Conservation (phyloP, 83 land plant genomes). For the Picea mariana region DNA sequence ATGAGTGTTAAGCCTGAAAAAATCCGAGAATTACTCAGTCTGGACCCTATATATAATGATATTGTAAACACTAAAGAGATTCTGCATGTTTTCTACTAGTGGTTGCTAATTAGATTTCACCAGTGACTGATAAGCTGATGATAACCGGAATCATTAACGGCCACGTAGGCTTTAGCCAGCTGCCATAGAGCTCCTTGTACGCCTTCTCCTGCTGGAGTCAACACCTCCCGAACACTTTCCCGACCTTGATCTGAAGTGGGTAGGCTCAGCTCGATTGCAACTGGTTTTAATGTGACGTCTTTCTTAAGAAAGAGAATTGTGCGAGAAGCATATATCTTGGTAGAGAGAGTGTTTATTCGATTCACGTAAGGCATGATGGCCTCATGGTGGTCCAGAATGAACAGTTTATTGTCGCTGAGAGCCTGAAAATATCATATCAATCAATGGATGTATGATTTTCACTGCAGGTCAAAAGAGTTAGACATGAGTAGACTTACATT, state of each 20-base stretch:
- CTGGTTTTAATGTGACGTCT: conserved; percentile 52
- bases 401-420: conserved; percentile 19
- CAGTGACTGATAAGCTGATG: conserved; percentile 60
- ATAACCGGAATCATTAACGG: conserved; percentile 42
- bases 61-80: no score
- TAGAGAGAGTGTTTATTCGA: conserved; percentile 31
- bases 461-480: no score
- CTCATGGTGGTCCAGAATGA: conserved; percentile 56
- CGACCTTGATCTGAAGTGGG: conserved; percentile 24
- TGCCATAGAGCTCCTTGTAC: conserved; percentile 59
- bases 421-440: conserved; percentile 31
- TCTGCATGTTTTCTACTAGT: no score
- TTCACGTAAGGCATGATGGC: conserved; percentile 37
- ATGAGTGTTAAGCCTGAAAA: conserved; percentile 56
- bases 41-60: neutral
- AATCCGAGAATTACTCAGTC: neutral
- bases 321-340: conserved; percentile 46
- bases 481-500: neutral
- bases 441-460: neutral
- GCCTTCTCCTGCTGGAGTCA: conserved; percentile 53
- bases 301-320: conserved; percentile 48
- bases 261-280: conserved; percentile 67
- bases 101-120: no score
- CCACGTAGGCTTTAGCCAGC: conserved; percentile 58
- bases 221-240: conserved; percentile 38